Evolutionary conservation across 2,329 filamentous ascomycete species (phyloP).

Genomic region (Fonsecaea pedrosoi): DNA sequence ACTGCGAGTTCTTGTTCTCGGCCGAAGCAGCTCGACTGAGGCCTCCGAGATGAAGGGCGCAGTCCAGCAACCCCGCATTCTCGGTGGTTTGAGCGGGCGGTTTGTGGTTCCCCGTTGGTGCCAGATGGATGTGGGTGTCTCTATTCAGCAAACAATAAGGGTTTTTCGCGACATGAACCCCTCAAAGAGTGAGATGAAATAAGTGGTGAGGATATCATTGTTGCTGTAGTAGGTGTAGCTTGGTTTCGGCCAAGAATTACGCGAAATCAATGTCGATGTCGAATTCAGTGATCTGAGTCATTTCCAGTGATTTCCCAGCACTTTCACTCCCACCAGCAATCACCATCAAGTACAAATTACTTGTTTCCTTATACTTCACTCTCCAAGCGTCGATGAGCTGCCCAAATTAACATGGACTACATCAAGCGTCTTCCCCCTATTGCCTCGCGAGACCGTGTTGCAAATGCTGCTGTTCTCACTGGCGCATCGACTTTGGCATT

Average conservation of each 20-base stretch:
- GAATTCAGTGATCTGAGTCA: too few species aligned
- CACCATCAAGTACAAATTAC: background rate
- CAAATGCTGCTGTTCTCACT: background rate
- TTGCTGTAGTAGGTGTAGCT: too few species aligned
- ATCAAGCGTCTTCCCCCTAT: background rate
- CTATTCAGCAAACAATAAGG: background rate
- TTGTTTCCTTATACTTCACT: background rate
- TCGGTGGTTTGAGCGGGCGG: background rate
- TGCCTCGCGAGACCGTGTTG: background rate
- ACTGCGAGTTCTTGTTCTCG: background rate
- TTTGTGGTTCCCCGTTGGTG: background rate
- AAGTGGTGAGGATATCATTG: background rate
- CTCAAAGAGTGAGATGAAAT: background rate
- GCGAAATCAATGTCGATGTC: too few species aligned
- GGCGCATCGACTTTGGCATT: slow-evolving; percentile 2
- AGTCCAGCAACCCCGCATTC: background rate
- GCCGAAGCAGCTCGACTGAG: background rate
- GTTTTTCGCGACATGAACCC: background rate
- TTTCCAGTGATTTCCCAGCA: background rate
- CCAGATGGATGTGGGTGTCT: too few species aligned
- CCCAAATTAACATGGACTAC: slow-evolving; percentile 8
- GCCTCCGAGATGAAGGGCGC: background rate
- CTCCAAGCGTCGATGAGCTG: background rate
- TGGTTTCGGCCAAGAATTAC: too few species aligned
- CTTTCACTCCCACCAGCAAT: background rate